Percentiles rank a stretch among this genome's conserved stretches.
Evolutionary conservation across 169 alveolate genomes (phyloP).

Genomic region (Eimeria sp.): DNA sequence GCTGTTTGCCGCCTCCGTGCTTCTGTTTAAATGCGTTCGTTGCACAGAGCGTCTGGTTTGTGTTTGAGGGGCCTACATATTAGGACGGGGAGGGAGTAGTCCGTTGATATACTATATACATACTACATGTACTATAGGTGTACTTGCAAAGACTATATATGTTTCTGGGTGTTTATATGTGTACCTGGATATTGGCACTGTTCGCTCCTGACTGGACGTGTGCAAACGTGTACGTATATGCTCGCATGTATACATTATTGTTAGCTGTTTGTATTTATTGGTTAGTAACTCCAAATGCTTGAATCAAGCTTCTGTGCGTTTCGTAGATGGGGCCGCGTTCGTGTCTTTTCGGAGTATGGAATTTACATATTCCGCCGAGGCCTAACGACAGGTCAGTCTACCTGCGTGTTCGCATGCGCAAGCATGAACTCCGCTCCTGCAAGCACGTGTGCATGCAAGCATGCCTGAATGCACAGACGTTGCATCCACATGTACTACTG

Average conservation of each 20-base stretch:
- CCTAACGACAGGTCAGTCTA: slow-evolving; percentile 83
- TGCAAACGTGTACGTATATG: neutral
- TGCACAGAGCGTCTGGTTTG: neutral
- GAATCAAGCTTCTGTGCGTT: neutral
- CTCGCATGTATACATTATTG: neutral
- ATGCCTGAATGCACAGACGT: too few relatives aligned
- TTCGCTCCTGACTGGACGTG: too few relatives aligned
- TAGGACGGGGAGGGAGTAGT: neutral
- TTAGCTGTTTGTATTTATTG: too few relatives aligned
- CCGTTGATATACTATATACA: too few relatives aligned
- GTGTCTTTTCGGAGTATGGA: slow-evolving; percentile 88
- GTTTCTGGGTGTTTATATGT: too few relatives aligned
- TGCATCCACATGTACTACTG: too few relatives aligned
- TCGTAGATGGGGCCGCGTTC: slow-evolving; percentile 86
- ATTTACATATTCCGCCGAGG: slow-evolving; percentile 89
- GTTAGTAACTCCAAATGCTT: too few relatives aligned
- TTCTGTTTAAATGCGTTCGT: neutral
- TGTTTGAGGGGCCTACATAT: neutral
- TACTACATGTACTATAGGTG: too few relatives aligned
- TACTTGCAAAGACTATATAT: neutral
- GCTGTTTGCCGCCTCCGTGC: neutral
- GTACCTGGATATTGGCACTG: too few relatives aligned
- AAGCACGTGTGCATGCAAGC: too few relatives aligned
- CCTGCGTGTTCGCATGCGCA: neutral
- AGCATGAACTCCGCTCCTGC: too few relatives aligned